Base-by-base conservation (phyloP, 495 filamentous ascomycete genomes). In the Glarea lozoyensis region DNA sequence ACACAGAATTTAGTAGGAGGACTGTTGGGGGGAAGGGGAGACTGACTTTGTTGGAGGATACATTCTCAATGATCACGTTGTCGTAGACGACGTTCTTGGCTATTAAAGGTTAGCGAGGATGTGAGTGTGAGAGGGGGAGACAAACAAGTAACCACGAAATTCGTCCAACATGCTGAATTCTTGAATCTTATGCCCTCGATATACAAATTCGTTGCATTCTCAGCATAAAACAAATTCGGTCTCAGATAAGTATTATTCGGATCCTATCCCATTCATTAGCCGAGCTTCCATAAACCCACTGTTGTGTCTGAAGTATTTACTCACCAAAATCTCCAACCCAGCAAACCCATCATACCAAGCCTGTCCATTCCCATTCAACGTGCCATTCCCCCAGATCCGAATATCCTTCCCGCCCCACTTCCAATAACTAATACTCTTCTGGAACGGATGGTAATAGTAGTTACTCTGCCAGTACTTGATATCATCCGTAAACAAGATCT, bases 351-450 rank as follows among this genome's bases (percentile, higher is more conserved):
- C 60, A 38, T 69, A 70, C 67, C 67, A 72, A 2, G 54, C 52
- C 53, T 72, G 67, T 0, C 75, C 75, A 40, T 78, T 77, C 0
- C 75, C 74, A 49, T 77, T 75, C 24, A 77, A 40, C 12, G 64
- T 58, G 5, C 74, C 75, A 2, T 53, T 52, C 16, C 74, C 75
- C 34, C 64, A 73, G 48, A 79, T 75, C 43, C 68, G 67, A 54
- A 79, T 69, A 50, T 76, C 62, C 37, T 67, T 59, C 4, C 75
- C 74, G 40, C 74, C 75, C 71, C 70, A 78, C 27, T 70, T 61
- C 74, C 72, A 79, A 51, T 76, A 78, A n/a, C 70, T 69, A 37
- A 77, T 70, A 9, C 67, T 73, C 52, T 76, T 73, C 43, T 78
- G 74, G 62, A 76, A 79, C 11, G 64, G 59, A 43, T 76, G 70